phyloP scores from a whole-genome alignment of 1,139 yeast genomes.

The Hansenula sp. region DNA sequence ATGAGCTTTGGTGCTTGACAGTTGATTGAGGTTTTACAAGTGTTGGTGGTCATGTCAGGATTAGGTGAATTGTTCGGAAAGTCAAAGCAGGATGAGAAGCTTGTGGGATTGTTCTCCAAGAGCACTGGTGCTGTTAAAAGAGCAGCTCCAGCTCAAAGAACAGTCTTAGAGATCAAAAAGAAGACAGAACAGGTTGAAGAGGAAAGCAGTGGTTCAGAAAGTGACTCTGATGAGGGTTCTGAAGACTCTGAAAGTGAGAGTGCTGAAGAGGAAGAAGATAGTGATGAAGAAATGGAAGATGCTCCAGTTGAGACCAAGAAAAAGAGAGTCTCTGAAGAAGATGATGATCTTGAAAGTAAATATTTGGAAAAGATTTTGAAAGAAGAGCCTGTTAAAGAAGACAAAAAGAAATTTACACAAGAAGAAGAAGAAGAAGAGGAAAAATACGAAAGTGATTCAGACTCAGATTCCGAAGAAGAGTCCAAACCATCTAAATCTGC shows the following conservation, averaged over 20 bases:
- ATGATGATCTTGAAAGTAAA: slow-evolving; percentile 27
- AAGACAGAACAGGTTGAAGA: neutral
- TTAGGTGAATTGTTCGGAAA: slow-evolving; percentile 15
- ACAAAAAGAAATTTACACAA: too few relatives aligned
- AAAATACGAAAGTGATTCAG: slow-evolving; percentile 12
- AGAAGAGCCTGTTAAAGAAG: slow-evolving; percentile 8
- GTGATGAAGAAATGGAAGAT: slow-evolving; percentile 8
- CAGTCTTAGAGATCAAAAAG: slow-evolving; percentile 12
- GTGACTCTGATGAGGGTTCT: neutral
- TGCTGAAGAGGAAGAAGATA: slow-evolving; percentile 9
- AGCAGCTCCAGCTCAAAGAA: slow-evolving; percentile 19
- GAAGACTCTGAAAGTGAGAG: slow-evolving; percentile 20
- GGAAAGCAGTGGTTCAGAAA: neutral
- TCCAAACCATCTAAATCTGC: slow-evolving; percentile 8
- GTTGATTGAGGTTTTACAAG: neutral
- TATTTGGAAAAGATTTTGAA: slow-evolving; percentile 19
- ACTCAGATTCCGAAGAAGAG: slow-evolving; percentile 15
- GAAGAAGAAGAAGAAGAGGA: too few relatives aligned
- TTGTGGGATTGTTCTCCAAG: slow-evolving; percentile 21
- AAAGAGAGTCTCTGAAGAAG: slow-evolving; percentile 20
- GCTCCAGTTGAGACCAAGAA: slow-evolving; percentile 8
- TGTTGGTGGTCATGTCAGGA: slow-evolving; percentile 9
- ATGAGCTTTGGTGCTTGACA: slow-evolving; percentile 15
- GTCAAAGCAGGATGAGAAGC: slow-evolving; percentile 17
- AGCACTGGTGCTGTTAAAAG: slow-evolving; percentile 26